Evolutionary conservation across 768 basidiomycete species (phyloP).

Genomic region (Multifurca ochricompacta): DNA sequence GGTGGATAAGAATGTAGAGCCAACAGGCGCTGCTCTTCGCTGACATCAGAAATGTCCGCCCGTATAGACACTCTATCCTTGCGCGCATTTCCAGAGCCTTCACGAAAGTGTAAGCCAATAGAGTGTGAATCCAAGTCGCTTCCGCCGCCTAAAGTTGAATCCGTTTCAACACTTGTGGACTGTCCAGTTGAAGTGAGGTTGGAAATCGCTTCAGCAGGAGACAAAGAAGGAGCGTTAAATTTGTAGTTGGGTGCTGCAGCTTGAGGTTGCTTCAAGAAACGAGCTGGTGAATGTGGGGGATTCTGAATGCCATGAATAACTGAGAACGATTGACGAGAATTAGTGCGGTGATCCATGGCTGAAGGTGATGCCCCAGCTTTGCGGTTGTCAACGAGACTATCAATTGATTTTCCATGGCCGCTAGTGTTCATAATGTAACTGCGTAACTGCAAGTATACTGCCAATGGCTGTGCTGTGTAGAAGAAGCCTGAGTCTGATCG

Average conservation of each 20-base stretch:
- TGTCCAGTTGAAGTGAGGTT: neutral
- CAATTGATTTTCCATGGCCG: neutral
- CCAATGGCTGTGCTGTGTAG: too few relatives aligned
- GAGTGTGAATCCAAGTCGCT: neutral
- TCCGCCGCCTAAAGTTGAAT: neutral
- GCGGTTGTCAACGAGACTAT: neutral
- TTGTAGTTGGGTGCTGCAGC: neutral
- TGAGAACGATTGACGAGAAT: neutral
- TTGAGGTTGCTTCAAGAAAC: neutral
- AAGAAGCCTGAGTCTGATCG: neutral
- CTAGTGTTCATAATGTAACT: neutral
- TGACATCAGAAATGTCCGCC: neutral
- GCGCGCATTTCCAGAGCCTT: conserved; percentile 20
- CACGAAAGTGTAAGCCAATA: conserved; percentile 17
- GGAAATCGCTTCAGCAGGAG: neutral
- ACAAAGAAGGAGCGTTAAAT: neutral
- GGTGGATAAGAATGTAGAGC: conserved; percentile 9
- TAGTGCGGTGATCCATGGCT: neutral
- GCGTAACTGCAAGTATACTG: neutral
- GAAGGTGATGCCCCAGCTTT: neutral
- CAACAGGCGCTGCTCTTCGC: conserved; percentile 9
- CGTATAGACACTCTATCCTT: conserved; percentile 6
- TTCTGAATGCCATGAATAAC: neutral
- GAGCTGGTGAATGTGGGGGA: conserved; percentile 1
- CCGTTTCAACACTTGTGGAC: neutral